Conservation (phyloP, 495 filamentous ascomycete genomes). For the Penicillium goetzii region DNA sequence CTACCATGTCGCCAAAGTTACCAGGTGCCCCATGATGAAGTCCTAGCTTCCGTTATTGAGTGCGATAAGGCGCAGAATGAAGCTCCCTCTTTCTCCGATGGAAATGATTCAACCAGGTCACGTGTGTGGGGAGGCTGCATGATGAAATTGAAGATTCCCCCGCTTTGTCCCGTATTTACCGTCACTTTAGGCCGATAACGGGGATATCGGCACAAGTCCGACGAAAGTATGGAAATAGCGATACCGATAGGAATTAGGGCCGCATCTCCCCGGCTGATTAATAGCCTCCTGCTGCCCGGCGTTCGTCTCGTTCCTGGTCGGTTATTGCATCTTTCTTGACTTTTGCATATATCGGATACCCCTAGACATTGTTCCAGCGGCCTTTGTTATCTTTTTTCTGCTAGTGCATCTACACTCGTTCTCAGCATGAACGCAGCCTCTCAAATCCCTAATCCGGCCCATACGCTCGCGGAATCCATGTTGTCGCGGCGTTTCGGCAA, state of each 20-base stretch:
- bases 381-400: neutral
- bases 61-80: neutral
- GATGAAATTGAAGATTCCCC: conserved; percentile 21
- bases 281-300: conserved; percentile 4
- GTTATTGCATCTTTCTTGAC: neutral
- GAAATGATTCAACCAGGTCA: conserved; percentile 28
- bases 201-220: conserved; percentile 24
- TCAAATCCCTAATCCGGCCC: conserved; percentile 58
- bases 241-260: conserved; percentile 13
- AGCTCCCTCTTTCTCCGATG: conserved; percentile 7
- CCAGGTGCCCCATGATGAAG: conserved; percentile 44
- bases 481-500: conserved; percentile 84
- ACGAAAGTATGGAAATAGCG: conserved; percentile 14
- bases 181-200: neutral
- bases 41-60: neutral
- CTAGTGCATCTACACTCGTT: neutral
- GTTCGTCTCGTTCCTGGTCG: neutral
- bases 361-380: neutral
- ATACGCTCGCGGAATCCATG: conserved; percentile 76
- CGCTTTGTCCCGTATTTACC: conserved; percentile 33
- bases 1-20: conserved; percentile 48
- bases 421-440: conserved; percentile 38
- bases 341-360: neutral
- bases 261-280: conserved; percentile 31
- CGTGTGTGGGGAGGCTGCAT: conserved; percentile 44